Conservation (phyloP, 495 filamentous ascomycete genomes). For the Aspergillus baeticus region DNA sequence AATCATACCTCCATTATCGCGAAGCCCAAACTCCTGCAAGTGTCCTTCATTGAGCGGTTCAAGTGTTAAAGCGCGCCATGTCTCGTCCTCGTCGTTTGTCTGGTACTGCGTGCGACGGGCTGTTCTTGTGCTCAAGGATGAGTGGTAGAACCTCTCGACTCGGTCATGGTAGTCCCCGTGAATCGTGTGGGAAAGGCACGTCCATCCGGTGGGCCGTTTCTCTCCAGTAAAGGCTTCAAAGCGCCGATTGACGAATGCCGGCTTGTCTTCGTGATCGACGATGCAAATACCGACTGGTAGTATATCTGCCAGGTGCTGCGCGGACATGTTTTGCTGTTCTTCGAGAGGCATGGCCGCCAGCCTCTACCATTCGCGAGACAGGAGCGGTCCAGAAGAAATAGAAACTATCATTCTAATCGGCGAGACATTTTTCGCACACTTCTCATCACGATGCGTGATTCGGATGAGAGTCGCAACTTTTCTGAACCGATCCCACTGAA, state of each 20-base stretch:
- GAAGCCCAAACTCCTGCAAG: conserved; percentile 2
- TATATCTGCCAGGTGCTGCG: conserved; percentile 30
- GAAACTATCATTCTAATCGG: too few relatives aligned
- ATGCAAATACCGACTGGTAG: conserved; percentile 28
- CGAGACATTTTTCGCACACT: too few relatives aligned
- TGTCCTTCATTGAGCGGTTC: conserved; percentile 12
- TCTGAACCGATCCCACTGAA: too few relatives aligned
- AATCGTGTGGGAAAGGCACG: conserved; percentile 21
- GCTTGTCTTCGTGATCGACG: conserved; percentile 20
- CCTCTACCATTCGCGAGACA: too few relatives aligned
- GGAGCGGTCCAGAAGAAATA: too few relatives aligned
- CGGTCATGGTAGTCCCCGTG: conserved; percentile 22
- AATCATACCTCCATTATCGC: conserved; percentile 15
- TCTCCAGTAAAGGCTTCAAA: conserved; percentile 20
- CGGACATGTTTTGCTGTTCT: conserved; percentile 5
- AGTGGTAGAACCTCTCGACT: conserved; percentile 13
- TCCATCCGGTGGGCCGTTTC: conserved; percentile 3
- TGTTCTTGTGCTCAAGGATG: neutral
- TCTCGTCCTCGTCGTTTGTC: conserved; percentile 2
- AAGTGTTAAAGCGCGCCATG: conserved; percentile 24
- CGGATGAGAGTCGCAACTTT: too few relatives aligned
- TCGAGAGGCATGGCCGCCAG: neutral
- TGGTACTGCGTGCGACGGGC: conserved; percentile 25
- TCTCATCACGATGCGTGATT: too few relatives aligned
- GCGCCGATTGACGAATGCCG: conserved; percentile 20